A percentile compares a stretch with the other conserved stretches of the same genome.
These are phyloP conservation scores for Halenospora varia DNA, from an alignment of 495 filamentous ascomycete species.

Conservation along the genomic window DNA sequence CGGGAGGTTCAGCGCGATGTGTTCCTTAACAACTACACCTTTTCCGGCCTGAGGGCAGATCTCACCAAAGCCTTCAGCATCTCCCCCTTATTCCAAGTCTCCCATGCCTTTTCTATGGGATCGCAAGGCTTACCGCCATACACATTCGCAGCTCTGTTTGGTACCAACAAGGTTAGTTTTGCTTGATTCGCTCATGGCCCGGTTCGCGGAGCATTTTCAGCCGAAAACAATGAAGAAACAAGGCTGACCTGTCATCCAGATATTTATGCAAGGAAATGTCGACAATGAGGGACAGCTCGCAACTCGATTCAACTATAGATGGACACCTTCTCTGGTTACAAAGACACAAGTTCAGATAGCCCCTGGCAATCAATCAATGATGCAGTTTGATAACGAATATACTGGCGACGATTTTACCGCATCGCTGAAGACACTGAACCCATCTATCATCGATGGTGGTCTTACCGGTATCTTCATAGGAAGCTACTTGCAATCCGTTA, in stretches of 20 bases:
- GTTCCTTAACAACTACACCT: conserved; percentile 90
- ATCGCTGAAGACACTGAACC: conserved; percentile 86
- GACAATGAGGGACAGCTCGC: conserved; percentile 83
- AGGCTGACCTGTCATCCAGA: conserved; percentile 41
- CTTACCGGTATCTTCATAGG: conserved; percentile 93
- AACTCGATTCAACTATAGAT: conserved; percentile 86
- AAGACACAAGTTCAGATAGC: conserved; percentile 83
- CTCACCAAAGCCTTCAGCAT: conserved; percentile 93
- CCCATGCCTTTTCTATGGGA: conserved; percentile 93
- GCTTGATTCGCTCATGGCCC: neutral
- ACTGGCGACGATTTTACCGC: conserved; percentile 88
- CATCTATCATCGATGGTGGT: conserved; percentile 85
- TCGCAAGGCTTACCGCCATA: conserved; percentile 84
- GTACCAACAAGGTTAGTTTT: conserved; percentile 77
- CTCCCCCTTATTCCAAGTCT: conserved; percentile 91
- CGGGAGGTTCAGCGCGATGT: conserved; percentile 94
- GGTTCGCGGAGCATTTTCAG: neutral
- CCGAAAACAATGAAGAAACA: conserved; percentile 5
- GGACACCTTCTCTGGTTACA: conserved; percentile 68
- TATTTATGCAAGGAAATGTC: conserved; percentile 92
- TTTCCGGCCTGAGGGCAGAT: conserved; percentile 91
- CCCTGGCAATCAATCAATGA: conserved; percentile 62
- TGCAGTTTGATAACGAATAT: conserved; percentile 92
- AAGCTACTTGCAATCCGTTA: conserved; percentile 90
- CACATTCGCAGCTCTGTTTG: conserved; percentile 88